These are phyloP conservation scores for Chenopodium suecicum DNA, from an alignment of 148 eudicot species.

Conservation along the genomic window DNA sequence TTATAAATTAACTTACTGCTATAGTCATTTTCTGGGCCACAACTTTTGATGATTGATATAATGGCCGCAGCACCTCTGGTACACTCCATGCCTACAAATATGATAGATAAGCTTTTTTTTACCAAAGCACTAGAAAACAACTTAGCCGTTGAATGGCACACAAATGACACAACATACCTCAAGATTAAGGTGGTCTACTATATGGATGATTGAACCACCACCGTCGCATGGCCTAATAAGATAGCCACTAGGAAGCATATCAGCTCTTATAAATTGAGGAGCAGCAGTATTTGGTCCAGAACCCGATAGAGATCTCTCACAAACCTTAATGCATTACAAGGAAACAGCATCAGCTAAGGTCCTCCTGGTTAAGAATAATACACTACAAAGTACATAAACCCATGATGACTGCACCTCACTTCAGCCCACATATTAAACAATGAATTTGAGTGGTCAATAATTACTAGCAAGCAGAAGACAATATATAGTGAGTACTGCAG, in stretches of 20 bases:
- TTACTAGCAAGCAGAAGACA: not conserved
- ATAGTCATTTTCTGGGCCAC: slow-evolving; percentile 94
- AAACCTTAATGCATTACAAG: slow-evolving; percentile 49
- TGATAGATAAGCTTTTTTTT: not conserved
- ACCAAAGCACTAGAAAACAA: not conserved
- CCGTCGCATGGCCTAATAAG: slow-evolving; percentile 94
- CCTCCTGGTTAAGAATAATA: not conserved
- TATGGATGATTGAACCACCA: slow-evolving; percentile 90
- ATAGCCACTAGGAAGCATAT: slow-evolving; percentile 95
- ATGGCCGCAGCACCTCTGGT: slow-evolving; percentile 91
- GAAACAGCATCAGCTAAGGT: slow-evolving; percentile 4
- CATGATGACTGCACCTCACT: not conserved
- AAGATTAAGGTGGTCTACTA: slow-evolving; percentile 87
- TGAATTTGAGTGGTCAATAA: not conserved
- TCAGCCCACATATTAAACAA: not conserved
- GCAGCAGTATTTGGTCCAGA: slow-evolving; percentile 78
- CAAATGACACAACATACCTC: slow-evolving; percentile 49
- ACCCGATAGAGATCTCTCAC: slow-evolving; percentile 95
- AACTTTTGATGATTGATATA: slow-evolving; percentile 89
- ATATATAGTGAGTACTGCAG: not conserved
- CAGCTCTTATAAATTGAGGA: slow-evolving; percentile 82
- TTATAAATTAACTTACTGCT: slow-evolving; percentile 49
- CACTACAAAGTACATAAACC: not conserved
- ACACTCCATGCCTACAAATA: slow-evolving; percentile 84
- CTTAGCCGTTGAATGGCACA: not conserved